Conservation (phyloP, 176 grass and related monocot genomes). For the Juncus effusus region DNA sequence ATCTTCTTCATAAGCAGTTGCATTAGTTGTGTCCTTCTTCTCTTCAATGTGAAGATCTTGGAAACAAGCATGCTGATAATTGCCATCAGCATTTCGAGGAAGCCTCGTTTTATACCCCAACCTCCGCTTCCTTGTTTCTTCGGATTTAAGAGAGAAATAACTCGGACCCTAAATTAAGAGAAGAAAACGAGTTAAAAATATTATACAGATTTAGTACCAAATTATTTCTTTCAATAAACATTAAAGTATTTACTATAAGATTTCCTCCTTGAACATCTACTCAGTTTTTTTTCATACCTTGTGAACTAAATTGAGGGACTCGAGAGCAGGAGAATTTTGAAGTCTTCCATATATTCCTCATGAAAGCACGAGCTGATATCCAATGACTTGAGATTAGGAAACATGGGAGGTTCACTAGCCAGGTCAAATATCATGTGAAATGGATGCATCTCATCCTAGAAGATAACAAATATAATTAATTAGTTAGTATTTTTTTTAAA, state of each 20-base stretch:
- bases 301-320: constrained; percentile 12
- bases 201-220: too few relatives aligned
- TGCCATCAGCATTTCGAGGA: background rate
- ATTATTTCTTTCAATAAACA: too few relatives aligned
- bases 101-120: background rate
- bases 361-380: background rate
- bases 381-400: constrained; percentile 18
- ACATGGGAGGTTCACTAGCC: background rate
- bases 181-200: too few relatives aligned
- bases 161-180: too few relatives aligned
- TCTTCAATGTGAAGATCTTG: constrained; percentile 4
- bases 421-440: constrained; percentile 4
- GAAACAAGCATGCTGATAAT: constrained; percentile 3
- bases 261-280: too few relatives aligned
- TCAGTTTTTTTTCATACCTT: background rate
- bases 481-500: too few relatives aligned
- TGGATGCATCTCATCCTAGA: background rate
- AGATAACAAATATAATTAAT: too few relatives aligned
- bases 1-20: background rate
- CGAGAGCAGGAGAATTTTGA: constrained; percentile 14
- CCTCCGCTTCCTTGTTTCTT: too few relatives aligned
- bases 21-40: background rate
- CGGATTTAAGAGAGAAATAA: too few relatives aligned
- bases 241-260: too few relatives aligned
- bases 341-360: background rate